These are phyloP conservation scores for Daldinia decipiens DNA, from an alignment of 495 filamentous ascomycete species.

Conservation along the genomic window DNA sequence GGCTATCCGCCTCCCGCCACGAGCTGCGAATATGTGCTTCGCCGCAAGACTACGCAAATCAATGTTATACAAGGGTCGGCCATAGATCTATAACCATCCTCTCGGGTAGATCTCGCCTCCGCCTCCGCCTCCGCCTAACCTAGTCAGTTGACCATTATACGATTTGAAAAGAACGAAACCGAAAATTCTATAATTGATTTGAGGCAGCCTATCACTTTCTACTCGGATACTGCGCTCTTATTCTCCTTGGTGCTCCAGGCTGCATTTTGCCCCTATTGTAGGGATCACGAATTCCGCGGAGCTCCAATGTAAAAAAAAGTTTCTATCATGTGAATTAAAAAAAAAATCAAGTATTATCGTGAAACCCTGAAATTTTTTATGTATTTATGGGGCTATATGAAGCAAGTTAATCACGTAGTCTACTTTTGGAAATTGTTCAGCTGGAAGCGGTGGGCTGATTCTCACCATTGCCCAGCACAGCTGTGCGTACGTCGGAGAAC, in stretches of 20 bases:
- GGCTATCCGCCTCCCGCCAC: not conserved
- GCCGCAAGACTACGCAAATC: not conserved
- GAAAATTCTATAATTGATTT: not conserved
- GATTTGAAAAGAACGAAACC: not conserved
- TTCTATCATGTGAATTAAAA: not conserved
- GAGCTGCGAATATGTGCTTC: not conserved
- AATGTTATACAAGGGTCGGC: not conserved
- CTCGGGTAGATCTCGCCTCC: constrained; percentile 5
- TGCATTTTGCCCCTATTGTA: not conserved
- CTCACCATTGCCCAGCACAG: constrained; percentile 53
- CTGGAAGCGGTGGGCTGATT: not conserved
- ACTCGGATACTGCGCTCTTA: not conserved
- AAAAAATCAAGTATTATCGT: not conserved
- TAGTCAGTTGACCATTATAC: not conserved
- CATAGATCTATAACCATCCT: constrained; percentile 1
- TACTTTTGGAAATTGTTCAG: constrained; percentile 1
- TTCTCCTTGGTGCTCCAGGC: not conserved
- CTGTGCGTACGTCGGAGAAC: constrained; percentile 69
- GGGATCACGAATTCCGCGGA: not conserved
- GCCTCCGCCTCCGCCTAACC: too few species aligned
- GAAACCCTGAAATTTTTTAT: not conserved
- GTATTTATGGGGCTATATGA: not conserved
- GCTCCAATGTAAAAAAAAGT: not conserved
- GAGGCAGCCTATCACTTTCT: not conserved
- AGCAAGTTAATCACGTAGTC: not conserved